Conservation (phyloP, 257 asterid genomes). For the Nicotiana noctiflora region DNA sequence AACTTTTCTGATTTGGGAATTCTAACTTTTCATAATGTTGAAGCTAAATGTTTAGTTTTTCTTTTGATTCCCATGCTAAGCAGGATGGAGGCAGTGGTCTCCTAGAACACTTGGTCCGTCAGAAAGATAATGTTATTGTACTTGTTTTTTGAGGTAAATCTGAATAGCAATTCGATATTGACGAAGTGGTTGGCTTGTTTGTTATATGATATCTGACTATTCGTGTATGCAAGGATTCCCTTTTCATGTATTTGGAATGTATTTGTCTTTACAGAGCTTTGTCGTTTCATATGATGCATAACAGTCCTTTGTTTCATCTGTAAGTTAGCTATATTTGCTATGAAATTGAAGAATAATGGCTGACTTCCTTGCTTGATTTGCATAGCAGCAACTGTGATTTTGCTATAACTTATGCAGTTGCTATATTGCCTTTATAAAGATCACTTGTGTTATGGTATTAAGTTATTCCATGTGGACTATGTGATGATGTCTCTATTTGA, state of each 20-base stretch:
- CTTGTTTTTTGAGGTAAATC: conserved; percentile 8
- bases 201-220: conserved; percentile 1
- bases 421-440: neutral
- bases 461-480: neutral
- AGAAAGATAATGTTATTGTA: conserved; percentile 10
- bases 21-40: conserved; percentile 7
- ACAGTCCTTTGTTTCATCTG: neutral
- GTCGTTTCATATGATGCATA: neutral
- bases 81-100: conserved; percentile 10
- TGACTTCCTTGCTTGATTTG: neutral
- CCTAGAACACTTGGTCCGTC: neutral
- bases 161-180: neutral
- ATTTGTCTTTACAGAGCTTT: neutral
- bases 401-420: neutral
- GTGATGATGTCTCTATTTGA: neutral
- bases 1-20: conserved; percentile 7
- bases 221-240: conserved; percentile 6
- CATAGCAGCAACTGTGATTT: neutral
- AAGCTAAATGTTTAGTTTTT: conserved; percentile 1
- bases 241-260: neutral
- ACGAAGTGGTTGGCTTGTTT: neutral
- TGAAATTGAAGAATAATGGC: neutral
- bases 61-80: conserved; percentile 5
- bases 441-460: neutral
- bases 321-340: neutral